Evolutionary conservation across 2,329 filamentous ascomycete species (phyloP).

Genomic region (Pestalotiopsis sp.): DNA sequence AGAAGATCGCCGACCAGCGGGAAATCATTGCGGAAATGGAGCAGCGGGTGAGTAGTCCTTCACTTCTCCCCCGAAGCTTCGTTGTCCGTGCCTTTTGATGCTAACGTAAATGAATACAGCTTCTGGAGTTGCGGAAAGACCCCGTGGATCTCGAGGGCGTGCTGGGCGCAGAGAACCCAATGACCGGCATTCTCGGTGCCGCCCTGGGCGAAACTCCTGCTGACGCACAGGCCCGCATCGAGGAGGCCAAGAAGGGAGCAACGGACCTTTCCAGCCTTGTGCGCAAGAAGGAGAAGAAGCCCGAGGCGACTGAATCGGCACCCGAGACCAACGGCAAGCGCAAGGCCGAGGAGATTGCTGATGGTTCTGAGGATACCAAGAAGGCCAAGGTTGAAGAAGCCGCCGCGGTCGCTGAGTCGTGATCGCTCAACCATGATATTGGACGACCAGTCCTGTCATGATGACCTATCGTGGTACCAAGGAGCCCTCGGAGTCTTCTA

Average conservation of each 20-base stretch:
- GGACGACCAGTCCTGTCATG: neutral
- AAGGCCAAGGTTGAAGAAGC: slow-evolving; percentile 35
- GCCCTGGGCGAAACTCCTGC: slow-evolving; percentile 62
- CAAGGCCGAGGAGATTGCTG: slow-evolving; percentile 38
- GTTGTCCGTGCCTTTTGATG: slow-evolving; percentile 15
- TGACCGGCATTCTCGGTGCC: slow-evolving; percentile 63
- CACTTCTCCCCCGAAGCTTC: slow-evolving; percentile 22
- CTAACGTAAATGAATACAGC: slow-evolving; percentile 39
- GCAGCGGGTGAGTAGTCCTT: slow-evolving; percentile 57
- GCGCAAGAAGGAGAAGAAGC: slow-evolving; percentile 56
- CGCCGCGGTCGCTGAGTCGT: slow-evolving; percentile 11
- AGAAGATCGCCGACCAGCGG: slow-evolving; percentile 70
- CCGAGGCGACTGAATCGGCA: slow-evolving; percentile 24
- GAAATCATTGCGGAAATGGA: slow-evolving; percentile 80
- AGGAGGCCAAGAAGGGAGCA: slow-evolving; percentile 72
- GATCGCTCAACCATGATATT: neutral
- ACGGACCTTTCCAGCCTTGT: slow-evolving; percentile 75
- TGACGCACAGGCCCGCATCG: slow-evolving; percentile 62
- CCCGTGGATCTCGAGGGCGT: slow-evolving; percentile 59
- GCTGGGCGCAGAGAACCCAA: slow-evolving; percentile 48
- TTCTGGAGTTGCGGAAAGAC: slow-evolving; percentile 67
- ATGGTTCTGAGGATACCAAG: slow-evolving; percentile 33
- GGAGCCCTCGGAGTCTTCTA: neutral
- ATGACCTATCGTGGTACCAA: neutral
- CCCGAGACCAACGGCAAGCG: slow-evolving; percentile 40